Evolutionary conservation across 2,329 filamentous ascomycete species (phyloP).

Genomic region (Gnomoniopsis sp.): DNA sequence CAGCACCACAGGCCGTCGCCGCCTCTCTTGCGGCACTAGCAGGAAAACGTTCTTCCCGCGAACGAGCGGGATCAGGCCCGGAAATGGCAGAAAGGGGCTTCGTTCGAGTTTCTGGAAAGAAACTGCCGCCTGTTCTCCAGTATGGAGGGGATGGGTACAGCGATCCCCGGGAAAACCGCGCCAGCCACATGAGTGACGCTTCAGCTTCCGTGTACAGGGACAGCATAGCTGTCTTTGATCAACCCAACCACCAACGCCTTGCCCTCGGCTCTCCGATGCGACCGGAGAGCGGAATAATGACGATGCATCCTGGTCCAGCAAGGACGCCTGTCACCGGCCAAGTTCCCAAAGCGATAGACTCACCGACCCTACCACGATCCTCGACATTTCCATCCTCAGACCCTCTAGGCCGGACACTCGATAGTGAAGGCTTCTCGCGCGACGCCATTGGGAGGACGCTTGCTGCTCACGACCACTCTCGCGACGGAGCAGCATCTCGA

Average conservation of each 20-base stretch:
- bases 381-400: slow-evolving; percentile 17
- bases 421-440: background rate
- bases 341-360: slow-evolving; percentile 9
- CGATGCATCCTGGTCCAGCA: slow-evolving; percentile 63
- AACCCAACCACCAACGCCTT: slow-evolving; percentile 35
- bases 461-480: slow-evolving; percentile 14
- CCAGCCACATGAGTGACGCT: slow-evolving; percentile 38
- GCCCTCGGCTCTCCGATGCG: slow-evolving; percentile 57
- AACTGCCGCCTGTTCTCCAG: slow-evolving; percentile 60
- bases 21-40: slow-evolving; percentile 45
- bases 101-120: slow-evolving; percentile 62
- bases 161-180: slow-evolving; percentile 40
- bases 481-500: slow-evolving; percentile 12
- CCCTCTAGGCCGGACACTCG: slow-evolving; percentile 18
- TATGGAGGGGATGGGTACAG: slow-evolving; percentile 62
- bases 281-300: slow-evolving; percentile 56
- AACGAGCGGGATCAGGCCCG: slow-evolving; percentile 29
- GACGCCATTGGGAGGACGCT: slow-evolving; percentile 13
- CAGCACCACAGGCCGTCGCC: slow-evolving; percentile 43
- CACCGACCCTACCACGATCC: slow-evolving; percentile 10
- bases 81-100: slow-evolving; percentile 55
- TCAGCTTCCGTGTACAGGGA: slow-evolving; percentile 46
- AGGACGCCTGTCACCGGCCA: slow-evolving; percentile 52
- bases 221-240: slow-evolving; percentile 27
- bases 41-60: slow-evolving; percentile 34